These are phyloP conservation scores for Trametopsis cervina DNA, from an alignment of 768 basidiomycete species.

Conservation along the genomic window DNA sequence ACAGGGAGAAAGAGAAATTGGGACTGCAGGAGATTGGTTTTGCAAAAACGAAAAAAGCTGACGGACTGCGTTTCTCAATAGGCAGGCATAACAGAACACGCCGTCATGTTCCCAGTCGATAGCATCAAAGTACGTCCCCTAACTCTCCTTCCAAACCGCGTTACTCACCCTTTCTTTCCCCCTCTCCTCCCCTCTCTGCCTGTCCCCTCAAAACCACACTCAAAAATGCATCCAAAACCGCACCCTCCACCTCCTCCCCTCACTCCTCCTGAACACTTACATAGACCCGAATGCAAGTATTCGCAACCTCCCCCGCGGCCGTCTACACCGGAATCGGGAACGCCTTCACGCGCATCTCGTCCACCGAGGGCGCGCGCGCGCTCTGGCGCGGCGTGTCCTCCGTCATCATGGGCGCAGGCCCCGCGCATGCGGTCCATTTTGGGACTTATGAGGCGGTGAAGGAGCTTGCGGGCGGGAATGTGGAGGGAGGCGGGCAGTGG, in stretches of 20 bases:
- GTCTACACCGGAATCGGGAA: conserved; percentile 88
- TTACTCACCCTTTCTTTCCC: background rate
- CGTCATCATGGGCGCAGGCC: conserved; percentile 93
- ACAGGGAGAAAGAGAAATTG: background rate
- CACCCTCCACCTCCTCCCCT: too few relatives aligned
- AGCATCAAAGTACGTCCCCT: conserved; percentile 83
- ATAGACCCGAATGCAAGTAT: conserved; percentile 99
- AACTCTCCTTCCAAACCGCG: too few relatives aligned
- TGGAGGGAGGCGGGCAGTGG: conserved; percentile 63
- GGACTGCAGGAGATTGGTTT: background rate
- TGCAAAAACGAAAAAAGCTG: background rate
- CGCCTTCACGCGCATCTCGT: conserved; percentile 86
- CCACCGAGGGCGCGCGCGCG: conserved; percentile 86
- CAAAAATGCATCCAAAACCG: too few relatives aligned
- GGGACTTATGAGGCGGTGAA: conserved; percentile 93
- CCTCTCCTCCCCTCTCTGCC: background rate
- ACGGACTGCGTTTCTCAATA: conserved; percentile 24
- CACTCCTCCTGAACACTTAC: background rate
- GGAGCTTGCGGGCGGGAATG: conserved; percentile 85
- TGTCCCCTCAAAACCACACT: background rate
- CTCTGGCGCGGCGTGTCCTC: conserved; percentile 96
- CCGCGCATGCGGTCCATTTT: conserved; percentile 97
- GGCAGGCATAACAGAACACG: conserved; percentile 99
- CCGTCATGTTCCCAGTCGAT: conserved; percentile 97
- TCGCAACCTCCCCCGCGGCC: conserved; percentile 77